These are phyloP conservation scores for Cordyceps fumosorosea DNA, from an alignment of 2,329 filamentous ascomycete species.

Conservation along the genomic window DNA sequence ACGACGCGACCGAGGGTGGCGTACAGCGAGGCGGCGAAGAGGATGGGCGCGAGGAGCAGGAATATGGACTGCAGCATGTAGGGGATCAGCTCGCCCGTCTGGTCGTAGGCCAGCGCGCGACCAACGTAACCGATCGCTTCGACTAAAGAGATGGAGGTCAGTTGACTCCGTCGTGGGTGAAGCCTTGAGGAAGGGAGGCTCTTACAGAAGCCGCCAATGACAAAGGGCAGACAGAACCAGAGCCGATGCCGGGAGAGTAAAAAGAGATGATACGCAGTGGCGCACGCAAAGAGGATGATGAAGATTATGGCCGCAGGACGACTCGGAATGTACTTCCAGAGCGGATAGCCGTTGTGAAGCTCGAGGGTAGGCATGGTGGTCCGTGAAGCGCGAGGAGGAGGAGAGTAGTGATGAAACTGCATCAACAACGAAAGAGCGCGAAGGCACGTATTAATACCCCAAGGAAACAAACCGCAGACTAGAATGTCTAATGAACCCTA, in stretches of 20 bases:
- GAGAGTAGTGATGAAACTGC: background rate
- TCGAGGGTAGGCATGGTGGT: slow-evolving; percentile 19
- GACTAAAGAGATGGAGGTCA: slow-evolving; percentile 3
- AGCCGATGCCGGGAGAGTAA: slow-evolving; percentile 35
- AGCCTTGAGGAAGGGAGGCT: background rate
- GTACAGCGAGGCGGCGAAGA: slow-evolving; percentile 40
- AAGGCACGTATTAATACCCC: background rate
- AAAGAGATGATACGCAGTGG: slow-evolving; percentile 35
- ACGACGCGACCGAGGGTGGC: slow-evolving; percentile 38
- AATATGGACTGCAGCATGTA: slow-evolving; percentile 35
- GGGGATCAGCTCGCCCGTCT: slow-evolving; percentile 28
- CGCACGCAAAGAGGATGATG: slow-evolving; percentile 34
- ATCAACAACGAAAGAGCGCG: background rate
- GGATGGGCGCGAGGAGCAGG: slow-evolving; percentile 35
- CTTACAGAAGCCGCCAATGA: slow-evolving; percentile 40
- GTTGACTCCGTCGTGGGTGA: background rate
- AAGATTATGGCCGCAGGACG: slow-evolving; percentile 40
- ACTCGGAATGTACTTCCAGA: slow-evolving; percentile 32
- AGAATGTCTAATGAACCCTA: background rate
- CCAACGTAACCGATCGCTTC: slow-evolving; percentile 35
- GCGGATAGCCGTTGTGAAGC: slow-evolving; percentile 19
- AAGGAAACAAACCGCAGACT: background rate
- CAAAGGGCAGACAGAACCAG: slow-evolving; percentile 43
- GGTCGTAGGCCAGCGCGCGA: slow-evolving; percentile 29
- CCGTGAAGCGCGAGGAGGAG: slow-evolving; percentile 5